Conservation (phyloP, 2,329 filamentous ascomycete species). For the Alternaria gansuensis region DNA sequence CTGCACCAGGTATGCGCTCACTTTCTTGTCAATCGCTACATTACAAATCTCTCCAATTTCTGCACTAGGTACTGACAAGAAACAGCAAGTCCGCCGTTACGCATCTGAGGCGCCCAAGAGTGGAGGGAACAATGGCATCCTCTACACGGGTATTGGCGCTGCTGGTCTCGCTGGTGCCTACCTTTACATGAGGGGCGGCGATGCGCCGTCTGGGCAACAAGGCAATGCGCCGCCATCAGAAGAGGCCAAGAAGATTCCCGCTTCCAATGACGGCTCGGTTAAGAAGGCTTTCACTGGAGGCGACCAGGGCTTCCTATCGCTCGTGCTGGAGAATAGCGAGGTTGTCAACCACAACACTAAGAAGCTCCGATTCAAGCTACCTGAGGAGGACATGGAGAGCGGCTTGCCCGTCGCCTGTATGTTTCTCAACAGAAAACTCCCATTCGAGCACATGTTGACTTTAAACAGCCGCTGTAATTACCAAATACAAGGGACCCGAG, state of each 20-base stretch:
- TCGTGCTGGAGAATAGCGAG: conserved; percentile 82
- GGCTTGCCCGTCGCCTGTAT: conserved; percentile 80
- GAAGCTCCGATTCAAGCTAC: conserved; percentile 85
- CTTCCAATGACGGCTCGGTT: conserved; percentile 51
- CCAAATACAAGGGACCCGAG: conserved; percentile 86
- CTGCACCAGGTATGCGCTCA: conserved; percentile 51
- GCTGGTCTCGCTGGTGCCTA: conserved; percentile 66
- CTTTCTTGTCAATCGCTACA: conserved; percentile 23
- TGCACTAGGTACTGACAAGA: conserved; percentile 30
- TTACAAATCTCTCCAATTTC: conserved; percentile 26
- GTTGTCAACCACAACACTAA: conserved; percentile 94
- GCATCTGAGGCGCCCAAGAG: conserved; percentile 70
- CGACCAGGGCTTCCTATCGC: conserved; percentile 85
- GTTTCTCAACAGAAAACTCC: conserved; percentile 33
- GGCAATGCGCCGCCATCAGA: conserved; percentile 42
- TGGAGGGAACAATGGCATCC: conserved; percentile 50
- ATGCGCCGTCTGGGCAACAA: conserved; percentile 34
- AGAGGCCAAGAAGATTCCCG: conserved; percentile 53
- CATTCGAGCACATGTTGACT: background rate
- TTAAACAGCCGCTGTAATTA: conserved; percentile 74
- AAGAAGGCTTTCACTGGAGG: conserved; percentile 76
- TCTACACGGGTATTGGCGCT: conserved; percentile 69
- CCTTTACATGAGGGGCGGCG: conserved; percentile 56
- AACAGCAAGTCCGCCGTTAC: conserved; percentile 73
- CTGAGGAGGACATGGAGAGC: conserved; percentile 82